Base-by-base conservation (phyloP, 805 yeast genomes). In the Spathaspora boniae region DNA sequence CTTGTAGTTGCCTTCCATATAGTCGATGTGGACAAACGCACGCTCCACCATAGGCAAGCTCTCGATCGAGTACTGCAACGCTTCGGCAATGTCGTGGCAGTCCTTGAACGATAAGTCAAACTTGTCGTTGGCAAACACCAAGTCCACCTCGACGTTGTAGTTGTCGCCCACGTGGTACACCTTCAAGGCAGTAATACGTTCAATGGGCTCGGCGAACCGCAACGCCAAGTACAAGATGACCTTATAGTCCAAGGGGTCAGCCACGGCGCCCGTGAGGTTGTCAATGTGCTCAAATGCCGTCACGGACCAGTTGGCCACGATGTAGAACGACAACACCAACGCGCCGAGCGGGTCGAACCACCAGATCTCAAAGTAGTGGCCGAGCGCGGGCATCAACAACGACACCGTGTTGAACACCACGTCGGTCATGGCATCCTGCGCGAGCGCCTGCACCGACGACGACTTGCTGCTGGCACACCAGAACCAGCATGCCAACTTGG, bases 301-400 rank as follows among this genome's bases (percentile, higher is more conserved):
- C 12, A 45, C 43, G 4, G 74, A 58, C 94, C 94, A 84, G 35
- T 80, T 74, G 2, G 58, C 45, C 11, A 84, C 71, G 23, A 84
- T 76, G 46, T 82, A 84, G 6, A 72, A 31, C 9, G 86, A 79
- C 31, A 84, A 65, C 1, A 71, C 15, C 22, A 82, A 55, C 0
- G 94, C 94, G 11, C 94, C 93, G 3, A 76, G 45, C 1, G 93
- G 78, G 60, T 84, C 94, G 29, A 81, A 48, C 86, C 87, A 81
- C 82, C 86, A 80, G 12, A 70, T 47, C 14, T 69, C 54, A 12
- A 71, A 54, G n/a, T 53, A 46, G 36, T 68, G 61, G 1, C 91
- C 91, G 1, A 72, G 28, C 0, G 80, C 43, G 0, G 94, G 94
- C 68, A 84, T 82, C 11, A 84, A 42, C 17, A 85, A 69, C 1